Base-by-base conservation (phyloP, 129 eudicot genomes). In the Flaveria trinervia region DNA sequence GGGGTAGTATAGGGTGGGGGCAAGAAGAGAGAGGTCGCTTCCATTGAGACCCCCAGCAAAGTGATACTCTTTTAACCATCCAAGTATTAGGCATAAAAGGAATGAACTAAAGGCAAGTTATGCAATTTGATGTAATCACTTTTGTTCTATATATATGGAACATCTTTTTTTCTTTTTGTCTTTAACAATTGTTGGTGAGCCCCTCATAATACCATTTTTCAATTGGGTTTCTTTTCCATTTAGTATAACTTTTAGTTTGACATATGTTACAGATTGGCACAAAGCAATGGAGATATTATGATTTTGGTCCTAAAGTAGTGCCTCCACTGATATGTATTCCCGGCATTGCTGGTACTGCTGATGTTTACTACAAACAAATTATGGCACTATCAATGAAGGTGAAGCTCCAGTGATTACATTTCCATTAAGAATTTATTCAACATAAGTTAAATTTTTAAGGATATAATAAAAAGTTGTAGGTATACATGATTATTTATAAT, bases 271-370 rank as follows among this genome's bases (percentile, higher is more conserved):
- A 94, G 98, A 87, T 94, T 72, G 97, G 96, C 23, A 79, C 88
- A 78, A 94, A 91, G 83, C 98, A 91, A 80, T 94, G 98, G 98
- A 87, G 97, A 69, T 94, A 94, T 84, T 94, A 94, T 68, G 99
- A 94, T 74, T 89, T 87, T 78, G 99, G 99, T 64, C 99, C 97
- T 5, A 94, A 94, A 86, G 85, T 77, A 44, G 97, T 94, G 74
- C 96, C 97, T 77, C 99, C 99, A 45, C 82, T 94, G 55, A 89
- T 94, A 76, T 94, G 99, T 73, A 81, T 94, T 71, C 99, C 97
- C 68, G 96, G 96, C 49, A 86, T 86, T 72, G 91, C 96, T 81
- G 97, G 97, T 82, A 88, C 96, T 39, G 98, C 98, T 7, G 98
- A 94, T 89, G 97, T 94, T n/a, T 88, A 91, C 85, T 94, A 94